phyloP scores from a whole-genome alignment of 331 rosid genomes.

The Rhamnella rubrinervis region DNA sequence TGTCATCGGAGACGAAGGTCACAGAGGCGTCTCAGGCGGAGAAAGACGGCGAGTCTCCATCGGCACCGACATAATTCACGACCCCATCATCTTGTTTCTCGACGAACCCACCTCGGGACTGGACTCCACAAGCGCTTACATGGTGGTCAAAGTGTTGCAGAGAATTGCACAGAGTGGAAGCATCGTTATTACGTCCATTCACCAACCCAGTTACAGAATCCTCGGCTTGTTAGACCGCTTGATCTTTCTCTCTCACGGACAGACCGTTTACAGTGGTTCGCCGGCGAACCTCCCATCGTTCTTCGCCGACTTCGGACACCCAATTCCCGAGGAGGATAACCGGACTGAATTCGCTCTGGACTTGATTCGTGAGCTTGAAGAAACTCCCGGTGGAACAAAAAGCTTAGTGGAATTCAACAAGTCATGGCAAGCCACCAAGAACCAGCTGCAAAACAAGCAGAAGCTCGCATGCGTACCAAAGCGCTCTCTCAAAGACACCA shows the following conservation, averaged over 20 bases:
- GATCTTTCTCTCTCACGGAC: conserved; percentile 83
- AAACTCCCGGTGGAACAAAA: conserved; percentile 57
- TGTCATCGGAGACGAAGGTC: conserved; percentile 86
- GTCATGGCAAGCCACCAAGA: conserved; percentile 50
- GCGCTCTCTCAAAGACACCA: conserved; percentile 68
- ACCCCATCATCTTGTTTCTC: conserved; percentile 74
- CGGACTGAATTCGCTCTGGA: conserved; percentile 81
- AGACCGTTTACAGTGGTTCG: conserved; percentile 70
- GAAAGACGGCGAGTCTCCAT: conserved; percentile 90
- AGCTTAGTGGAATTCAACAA: conserved; percentile 69
- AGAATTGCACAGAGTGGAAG: conserved; percentile 87
- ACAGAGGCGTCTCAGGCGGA: conserved; percentile 86
- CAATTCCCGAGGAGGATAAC: conserved; percentile 77
- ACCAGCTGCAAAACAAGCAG: neutral
- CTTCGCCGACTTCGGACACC: conserved; percentile 69
- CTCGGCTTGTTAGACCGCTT: conserved; percentile 61
- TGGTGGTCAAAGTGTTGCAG: conserved; percentile 91
- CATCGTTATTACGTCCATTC: conserved; percentile 75
- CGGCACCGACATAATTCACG: conserved; percentile 86
- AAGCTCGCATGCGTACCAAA: neutral
- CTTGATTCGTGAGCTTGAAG: conserved; percentile 72
- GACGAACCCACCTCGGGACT: conserved; percentile 94
- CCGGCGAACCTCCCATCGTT: conserved; percentile 47
- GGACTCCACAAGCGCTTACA: conserved; percentile 87
- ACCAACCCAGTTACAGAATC: conserved; percentile 88